Evolutionary conservation across 352 stramenopile genomes (phyloP).

Genomic region (Phytophthora citricola): DNA sequence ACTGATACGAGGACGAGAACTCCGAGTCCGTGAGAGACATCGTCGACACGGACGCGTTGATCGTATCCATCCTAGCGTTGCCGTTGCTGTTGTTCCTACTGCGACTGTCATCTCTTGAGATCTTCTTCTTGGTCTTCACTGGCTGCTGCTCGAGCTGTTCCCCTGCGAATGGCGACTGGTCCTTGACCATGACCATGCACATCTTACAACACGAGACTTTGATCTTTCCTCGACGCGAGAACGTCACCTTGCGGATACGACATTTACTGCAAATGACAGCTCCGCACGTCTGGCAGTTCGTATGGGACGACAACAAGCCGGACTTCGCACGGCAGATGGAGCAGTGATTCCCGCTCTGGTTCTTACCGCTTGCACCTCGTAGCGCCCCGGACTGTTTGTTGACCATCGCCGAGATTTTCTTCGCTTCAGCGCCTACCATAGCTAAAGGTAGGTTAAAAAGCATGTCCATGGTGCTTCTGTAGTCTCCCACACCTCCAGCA

Average conservation of each 20-base stretch:
- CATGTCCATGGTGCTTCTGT: constrained; percentile 74
- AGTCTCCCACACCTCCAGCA: constrained; percentile 71
- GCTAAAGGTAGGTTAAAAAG: constrained; percentile 56
- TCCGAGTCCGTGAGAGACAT: constrained; percentile 63
- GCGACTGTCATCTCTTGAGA: constrained; percentile 18
- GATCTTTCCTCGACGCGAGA: constrained; percentile 61
- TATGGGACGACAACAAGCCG: constrained; percentile 57
- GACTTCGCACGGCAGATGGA: constrained; percentile 71
- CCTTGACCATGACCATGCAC: constrained; percentile 71
- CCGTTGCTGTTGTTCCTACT: constrained; percentile 35
- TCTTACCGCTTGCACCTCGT: constrained; percentile 38
- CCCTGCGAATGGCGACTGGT: constrained; percentile 71
- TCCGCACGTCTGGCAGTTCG: constrained; percentile 71
- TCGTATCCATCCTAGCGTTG: constrained; percentile 22
- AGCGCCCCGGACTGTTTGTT: constrained; percentile 44
- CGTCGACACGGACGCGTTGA: constrained; percentile 40
- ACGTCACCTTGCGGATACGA: constrained; percentile 64
- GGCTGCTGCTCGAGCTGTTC: constrained; percentile 49
- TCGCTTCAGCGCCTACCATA: constrained; percentile 59
- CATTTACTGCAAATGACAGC: constrained; percentile 80
- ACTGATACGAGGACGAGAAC: constrained; percentile 63
- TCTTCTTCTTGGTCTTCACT: constrained; percentile 35
- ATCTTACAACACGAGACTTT: constrained; percentile 80
- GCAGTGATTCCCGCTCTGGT: constrained; percentile 55
- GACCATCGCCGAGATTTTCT: constrained; percentile 75